Percentiles rank a stretch among this genome's conserved stretches.
Evolutionary conservation across 306 rosid genomes (phyloP).

Genomic region (Amphicarpaea edgeworthii): DNA sequence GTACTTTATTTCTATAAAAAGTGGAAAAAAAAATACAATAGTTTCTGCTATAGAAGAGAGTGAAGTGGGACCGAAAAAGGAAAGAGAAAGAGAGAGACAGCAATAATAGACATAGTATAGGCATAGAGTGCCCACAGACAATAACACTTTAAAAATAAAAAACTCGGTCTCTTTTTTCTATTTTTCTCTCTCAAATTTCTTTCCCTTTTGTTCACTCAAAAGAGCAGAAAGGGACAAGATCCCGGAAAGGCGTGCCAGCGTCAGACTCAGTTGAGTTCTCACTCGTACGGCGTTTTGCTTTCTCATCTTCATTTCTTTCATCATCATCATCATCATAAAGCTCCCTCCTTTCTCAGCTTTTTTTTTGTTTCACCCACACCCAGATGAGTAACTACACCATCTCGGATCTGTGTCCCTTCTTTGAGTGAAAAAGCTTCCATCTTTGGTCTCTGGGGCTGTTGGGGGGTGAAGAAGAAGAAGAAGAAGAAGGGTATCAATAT

Average conservation of each 20-base stretch:
- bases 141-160: slow-evolving; percentile 29
- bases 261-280: slow-evolving; percentile 35
- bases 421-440: background rate
- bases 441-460: slow-evolving; percentile 15
- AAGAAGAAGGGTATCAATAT: background rate
- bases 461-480: slow-evolving; percentile 20
- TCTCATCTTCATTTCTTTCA: background rate
- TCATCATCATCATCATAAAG: background rate
- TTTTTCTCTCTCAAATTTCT: background rate
- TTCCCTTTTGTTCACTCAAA: slow-evolving; percentile 33
- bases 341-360: background rate
- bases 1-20: no score
- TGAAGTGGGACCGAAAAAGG: no score
- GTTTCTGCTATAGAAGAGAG: no score
- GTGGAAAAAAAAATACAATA: no score
- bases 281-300: slow-evolving; percentile 40
- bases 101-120: background rate
- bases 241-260: slow-evolving; percentile 58
- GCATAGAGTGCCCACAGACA: slow-evolving; percentile 13
- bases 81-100: no score
- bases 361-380: background rate
- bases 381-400: slow-evolving; percentile 12
- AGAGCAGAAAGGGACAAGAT: slow-evolving; percentile 63
- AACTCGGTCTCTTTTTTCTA: slow-evolving; percentile 13
- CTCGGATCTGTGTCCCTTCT: slow-evolving; percentile 30